phyloP scores from a whole-genome alignment of 2,329 filamentous ascomycete species.

The Curvularia spicifera region DNA sequence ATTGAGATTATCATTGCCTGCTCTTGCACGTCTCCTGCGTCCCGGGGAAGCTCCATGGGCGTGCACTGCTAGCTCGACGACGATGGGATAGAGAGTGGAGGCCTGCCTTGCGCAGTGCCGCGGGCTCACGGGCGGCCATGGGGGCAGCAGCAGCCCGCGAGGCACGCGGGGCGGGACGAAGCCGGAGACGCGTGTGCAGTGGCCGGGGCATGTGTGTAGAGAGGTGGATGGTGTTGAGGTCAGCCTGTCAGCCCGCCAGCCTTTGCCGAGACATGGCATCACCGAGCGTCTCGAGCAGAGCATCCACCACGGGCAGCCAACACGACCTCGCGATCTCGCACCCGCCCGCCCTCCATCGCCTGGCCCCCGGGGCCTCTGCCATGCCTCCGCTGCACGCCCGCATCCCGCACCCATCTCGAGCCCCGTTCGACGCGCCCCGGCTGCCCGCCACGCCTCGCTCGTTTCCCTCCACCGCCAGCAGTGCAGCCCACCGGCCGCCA shows the following conservation, averaged over 20 bases:
- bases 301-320: constrained; percentile 23
- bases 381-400: constrained; percentile 31
- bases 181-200: too few relatives aligned
- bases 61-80: not conserved
- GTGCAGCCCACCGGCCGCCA: constrained; percentile 36
- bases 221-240: not conserved
- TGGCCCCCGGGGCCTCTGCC: constrained; percentile 43
- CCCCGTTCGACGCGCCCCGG: constrained; percentile 27
- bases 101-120: not conserved
- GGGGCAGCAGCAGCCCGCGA: not conserved
- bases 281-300: constrained; percentile 15
- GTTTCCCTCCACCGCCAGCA: constrained; percentile 32
- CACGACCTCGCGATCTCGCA: constrained; percentile 25
- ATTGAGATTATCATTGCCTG: constrained; percentile 1
- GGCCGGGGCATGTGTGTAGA: not conserved
- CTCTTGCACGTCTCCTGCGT: not conserved
- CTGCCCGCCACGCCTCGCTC: constrained; percentile 30
- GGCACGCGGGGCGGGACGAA: not conserved
- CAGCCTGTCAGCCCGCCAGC: constrained; percentile 7
- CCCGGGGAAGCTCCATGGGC: constrained; percentile 2
- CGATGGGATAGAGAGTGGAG: not conserved
- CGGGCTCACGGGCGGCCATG: not conserved
- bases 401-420: constrained; percentile 23
- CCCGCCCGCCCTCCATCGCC: constrained; percentile 20
- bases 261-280: constrained; percentile 31